phyloP scores from a whole-genome alignment of 1,284 basidiomycete genomes.

The Pisolithus thermaeus region DNA sequence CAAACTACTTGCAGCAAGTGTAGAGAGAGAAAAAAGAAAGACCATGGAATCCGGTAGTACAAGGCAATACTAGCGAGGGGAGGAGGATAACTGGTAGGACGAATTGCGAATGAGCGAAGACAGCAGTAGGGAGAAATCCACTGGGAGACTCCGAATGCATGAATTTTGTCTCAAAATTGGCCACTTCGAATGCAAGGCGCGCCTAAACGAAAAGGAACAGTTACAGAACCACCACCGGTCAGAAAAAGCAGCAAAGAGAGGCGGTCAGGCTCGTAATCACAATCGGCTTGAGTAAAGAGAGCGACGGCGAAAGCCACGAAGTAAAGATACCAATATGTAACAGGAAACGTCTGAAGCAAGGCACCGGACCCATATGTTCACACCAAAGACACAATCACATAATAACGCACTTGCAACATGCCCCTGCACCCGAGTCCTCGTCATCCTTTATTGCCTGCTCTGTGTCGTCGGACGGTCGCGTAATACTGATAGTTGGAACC shows the following conservation, averaged over 20 bases:
- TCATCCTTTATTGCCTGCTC: constrained; percentile 27
- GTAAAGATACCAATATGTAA: not conserved
- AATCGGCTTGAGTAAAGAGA: not conserved
- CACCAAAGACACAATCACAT: constrained; percentile 42
- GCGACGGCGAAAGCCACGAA: constrained; percentile 3
- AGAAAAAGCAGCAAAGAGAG: not conserved
- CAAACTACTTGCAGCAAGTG: too few relatives aligned
- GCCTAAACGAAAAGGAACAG: not conserved
- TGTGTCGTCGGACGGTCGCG: constrained; percentile 19
- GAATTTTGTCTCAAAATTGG: too few relatives aligned
- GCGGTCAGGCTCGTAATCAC: not conserved
- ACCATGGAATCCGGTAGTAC: too few relatives aligned
- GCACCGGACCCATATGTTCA: constrained; percentile 3
- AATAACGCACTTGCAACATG: constrained; percentile 56
- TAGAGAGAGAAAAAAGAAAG: too few relatives aligned
- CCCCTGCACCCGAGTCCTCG: constrained; percentile 39
- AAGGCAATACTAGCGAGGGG: too few relatives aligned
- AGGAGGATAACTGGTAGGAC: too few relatives aligned
- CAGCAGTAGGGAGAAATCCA: too few relatives aligned
- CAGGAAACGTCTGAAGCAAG: constrained; percentile 20
- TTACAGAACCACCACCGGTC: not conserved
- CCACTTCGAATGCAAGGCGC: constrained; percentile 1
- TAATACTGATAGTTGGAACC: constrained; percentile 25
- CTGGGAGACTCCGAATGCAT: too few relatives aligned
- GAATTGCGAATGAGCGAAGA: too few relatives aligned